Evolutionary conservation across 352 stramenopile species (phyloP), one percentile per base, ranked within the genome.

Genomic region (Pythium rishiriense): DNA sequence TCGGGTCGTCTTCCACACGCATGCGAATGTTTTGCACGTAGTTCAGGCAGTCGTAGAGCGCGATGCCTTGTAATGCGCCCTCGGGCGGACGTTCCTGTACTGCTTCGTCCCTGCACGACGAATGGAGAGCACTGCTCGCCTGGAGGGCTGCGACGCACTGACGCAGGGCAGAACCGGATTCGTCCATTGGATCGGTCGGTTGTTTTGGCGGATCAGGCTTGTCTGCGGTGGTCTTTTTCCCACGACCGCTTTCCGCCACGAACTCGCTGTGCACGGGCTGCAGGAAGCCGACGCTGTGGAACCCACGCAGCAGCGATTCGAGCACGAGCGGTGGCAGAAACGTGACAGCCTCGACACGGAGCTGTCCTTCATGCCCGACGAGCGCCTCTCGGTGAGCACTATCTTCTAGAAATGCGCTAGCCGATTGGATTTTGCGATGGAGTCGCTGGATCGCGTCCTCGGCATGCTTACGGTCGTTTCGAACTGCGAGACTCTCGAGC

Each of bases 271-370:
- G 70, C 7, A 79, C 15, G 11, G 85, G 70, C 65, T 92, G 83
- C 37, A 90, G 61, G 37, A 85, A 92, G 0, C 83, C 83, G 35
- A 88, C 70, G 42, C 68, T 77, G 62, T 90, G 78, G 45, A 83
- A 87, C 11, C 75, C 75, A 11, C 83, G 75, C 22, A 92, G 57
- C 19, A 92, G 64, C 17, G 83, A 90, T 56, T 90, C 81, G 14
- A 92, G 71, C 10, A 92, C 75, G 22, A 90, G 74, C 10, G 79
- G 73, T 0, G 79, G 80, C 1, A 92, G 41, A 58, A 85, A 88
- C 4, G 81, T 81, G 33, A 73, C 79, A 24, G 81, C 81, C 66
- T 90, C 83, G 4, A 86, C 79, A 1, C 81, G 78, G 7, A 92
- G 57, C 53, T 90, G 79, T 0, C 78, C 78, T 67, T 92, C 83